Percentiles rank a stretch among this genome's conserved stretches.
Conservation (phyloP, 805 yeast species). For the Kuraishia hungarica region DNA sequence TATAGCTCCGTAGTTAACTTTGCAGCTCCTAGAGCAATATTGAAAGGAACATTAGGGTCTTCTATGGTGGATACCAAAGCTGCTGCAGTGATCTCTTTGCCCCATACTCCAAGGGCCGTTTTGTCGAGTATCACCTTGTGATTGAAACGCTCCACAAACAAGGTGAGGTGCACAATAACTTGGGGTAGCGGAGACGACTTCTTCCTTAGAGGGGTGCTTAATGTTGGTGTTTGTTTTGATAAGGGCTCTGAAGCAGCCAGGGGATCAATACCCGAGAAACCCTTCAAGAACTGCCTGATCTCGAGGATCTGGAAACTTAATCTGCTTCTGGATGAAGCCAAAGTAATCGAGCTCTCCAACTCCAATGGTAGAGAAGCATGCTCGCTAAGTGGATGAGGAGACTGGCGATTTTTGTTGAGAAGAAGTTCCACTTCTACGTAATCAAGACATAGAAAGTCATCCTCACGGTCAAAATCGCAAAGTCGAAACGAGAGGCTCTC, state of each 20-base stretch:
- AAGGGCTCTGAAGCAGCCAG: background rate
- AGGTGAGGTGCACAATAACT: slow-evolving; percentile 10
- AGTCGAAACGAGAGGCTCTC: slow-evolving; percentile 22
- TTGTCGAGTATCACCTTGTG: slow-evolving; percentile 15
- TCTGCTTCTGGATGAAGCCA: background rate
- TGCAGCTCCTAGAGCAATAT: slow-evolving; percentile 8
- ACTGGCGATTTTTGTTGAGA: background rate
- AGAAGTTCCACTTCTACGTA: slow-evolving; percentile 7
- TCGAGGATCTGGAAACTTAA: slow-evolving; percentile 1
- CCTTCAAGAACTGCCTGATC: slow-evolving; percentile 2
- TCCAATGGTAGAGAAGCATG: background rate
- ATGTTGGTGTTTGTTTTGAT: background rate
- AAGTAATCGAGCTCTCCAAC: background rate
- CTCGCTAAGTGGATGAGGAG: background rate
- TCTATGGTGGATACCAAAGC: slow-evolving; percentile 11
- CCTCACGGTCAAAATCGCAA: slow-evolving; percentile 19
- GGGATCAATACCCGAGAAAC: background rate
- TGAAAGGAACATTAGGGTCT: slow-evolving; percentile 13
- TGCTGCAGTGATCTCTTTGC: slow-evolving; percentile 8
- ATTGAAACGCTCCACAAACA: slow-evolving; percentile 11
- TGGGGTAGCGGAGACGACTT: slow-evolving; percentile 4
- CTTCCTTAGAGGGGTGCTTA: background rate
- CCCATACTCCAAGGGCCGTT: slow-evolving; percentile 9
- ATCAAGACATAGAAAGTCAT: slow-evolving; percentile 22
- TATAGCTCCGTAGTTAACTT: slow-evolving; percentile 6